A percentile compares a stretch with the other conserved stretches of the same genome.
These are phyloP conservation scores for Pichia cactophila DNA, from an alignment of 1,139 yeast genomes.

Conservation along the genomic window DNA sequence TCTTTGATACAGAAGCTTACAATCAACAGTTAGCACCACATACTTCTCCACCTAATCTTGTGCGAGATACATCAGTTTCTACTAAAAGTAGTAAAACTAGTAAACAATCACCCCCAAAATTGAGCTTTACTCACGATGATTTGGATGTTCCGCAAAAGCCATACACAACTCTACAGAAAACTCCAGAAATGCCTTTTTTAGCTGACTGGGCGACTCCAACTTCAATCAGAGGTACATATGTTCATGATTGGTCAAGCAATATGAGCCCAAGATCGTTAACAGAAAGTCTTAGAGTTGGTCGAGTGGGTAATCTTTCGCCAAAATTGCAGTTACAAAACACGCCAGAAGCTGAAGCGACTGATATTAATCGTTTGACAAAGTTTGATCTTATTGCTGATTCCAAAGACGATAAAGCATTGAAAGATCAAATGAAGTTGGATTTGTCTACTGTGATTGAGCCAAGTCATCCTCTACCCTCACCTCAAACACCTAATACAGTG, in stretches of 20 bases:
- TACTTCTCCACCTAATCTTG: constrained; percentile 1
- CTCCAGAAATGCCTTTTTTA: not conserved
- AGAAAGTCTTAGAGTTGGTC: constrained; percentile 12
- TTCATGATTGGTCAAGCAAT: constrained; percentile 13
- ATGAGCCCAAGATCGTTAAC: constrained; percentile 11
- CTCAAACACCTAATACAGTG: constrained; percentile 1
- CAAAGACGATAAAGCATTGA: not conserved
- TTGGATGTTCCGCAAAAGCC: not conserved
- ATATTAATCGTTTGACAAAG: too few species aligned
- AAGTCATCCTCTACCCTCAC: constrained; percentile 10
- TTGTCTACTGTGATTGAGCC: constrained; percentile 2
- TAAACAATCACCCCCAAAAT: not conserved
- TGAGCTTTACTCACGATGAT: not conserved
- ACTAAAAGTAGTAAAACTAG: not conserved
- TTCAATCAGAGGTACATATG: constrained; percentile 9
- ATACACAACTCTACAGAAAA: not conserved
- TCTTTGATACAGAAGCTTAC: not conserved
- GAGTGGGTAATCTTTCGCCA: constrained; percentile 3
- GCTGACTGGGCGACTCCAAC: constrained; percentile 11
- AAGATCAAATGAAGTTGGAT: not conserved
- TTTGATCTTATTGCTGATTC: not conserved
- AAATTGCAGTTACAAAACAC: not conserved
- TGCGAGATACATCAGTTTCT: not conserved
- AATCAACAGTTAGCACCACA: not conserved
- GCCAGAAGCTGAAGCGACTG: not conserved